These are phyloP conservation scores for Leishmania mexicana DNA, from an alignment of 208 protist genomes.

Conservation along the genomic window DNA sequence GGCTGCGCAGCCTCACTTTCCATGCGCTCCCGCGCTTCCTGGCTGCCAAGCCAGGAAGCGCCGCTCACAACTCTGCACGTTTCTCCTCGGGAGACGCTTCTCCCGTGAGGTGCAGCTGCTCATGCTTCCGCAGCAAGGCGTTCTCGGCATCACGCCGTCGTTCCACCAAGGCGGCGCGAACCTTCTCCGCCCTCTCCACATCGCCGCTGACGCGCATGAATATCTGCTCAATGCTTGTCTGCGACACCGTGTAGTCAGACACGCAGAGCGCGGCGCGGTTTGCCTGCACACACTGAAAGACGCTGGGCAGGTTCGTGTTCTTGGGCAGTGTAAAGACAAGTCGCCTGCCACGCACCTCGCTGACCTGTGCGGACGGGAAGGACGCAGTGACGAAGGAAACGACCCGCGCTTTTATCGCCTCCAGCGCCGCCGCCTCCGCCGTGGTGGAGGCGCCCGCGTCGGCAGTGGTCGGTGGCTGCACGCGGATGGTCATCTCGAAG, in stretches of 20 bases:
- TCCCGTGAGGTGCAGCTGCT: background rate
- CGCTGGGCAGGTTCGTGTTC: conserved; percentile 23
- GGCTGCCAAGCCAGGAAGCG: background rate
- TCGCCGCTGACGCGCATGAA: conserved; percentile 49
- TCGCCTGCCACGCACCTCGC: conserved; percentile 24
- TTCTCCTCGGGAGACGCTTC: background rate
- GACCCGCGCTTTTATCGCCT: conserved; percentile 3
- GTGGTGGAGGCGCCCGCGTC: too few relatives aligned
- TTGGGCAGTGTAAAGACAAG: conserved; percentile 38
- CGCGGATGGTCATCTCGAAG: conserved; percentile 52
- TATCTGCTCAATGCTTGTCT: conserved; percentile 62
- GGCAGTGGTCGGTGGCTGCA: conserved; percentile 12
- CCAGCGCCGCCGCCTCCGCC: background rate
- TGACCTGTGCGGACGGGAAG: conserved; percentile 31
- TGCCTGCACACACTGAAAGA: conserved; percentile 43
- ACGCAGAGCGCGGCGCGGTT: conserved; percentile 40
- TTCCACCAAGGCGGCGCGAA: background rate
- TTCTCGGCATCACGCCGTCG: background rate
- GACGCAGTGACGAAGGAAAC: conserved; percentile 30
- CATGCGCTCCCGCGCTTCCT: background rate
- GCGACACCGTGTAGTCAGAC: conserved; percentile 60
- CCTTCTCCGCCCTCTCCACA: background rate
- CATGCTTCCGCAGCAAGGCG: background rate
- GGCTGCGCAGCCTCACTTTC: background rate
- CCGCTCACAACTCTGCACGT: background rate